Base-by-base conservation (phyloP, 2,329 filamentous ascomycete genomes). In the Lasiodiplodia sp. region DNA sequence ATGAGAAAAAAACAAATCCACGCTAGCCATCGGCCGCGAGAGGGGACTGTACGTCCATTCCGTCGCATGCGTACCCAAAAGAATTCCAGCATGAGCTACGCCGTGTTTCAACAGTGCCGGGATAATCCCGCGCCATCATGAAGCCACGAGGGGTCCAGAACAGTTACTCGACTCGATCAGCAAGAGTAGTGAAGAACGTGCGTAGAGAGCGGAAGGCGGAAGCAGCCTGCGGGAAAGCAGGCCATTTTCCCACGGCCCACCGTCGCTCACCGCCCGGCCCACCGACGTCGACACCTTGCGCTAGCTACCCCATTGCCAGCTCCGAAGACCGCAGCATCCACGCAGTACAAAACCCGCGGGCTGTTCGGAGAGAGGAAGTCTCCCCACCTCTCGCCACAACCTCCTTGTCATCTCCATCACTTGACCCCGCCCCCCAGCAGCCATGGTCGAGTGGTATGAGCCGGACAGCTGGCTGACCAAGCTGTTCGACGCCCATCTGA, bases 401-500 rank as follows among this genome's bases (percentile, higher is more conserved):
- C 28, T 4, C 28, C 31, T 23, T 28, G 23, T 18, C 25, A 28
- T 31, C 28, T 63, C 44, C 44, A 62, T 47, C 38, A 37, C 44
- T n/a, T 21, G 37, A 34, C 44, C 28, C 6, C 14, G n/a, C n/a
- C 56, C 60, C 31, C 31, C 21, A 25, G 40, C 40, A 34, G 40
- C 60, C 34, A 68, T 68, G 67, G 67, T 58, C n/a, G 66, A 60
- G 37, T 68, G 67, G 67, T 56, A 68, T 31, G 67, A 68, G 25
- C 58, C 58, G n/a, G 67, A 68, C 67, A 68, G 67, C 67, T 85
- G 82, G 81, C 77, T 82, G 55, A 84, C 83, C 18, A 81, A 80
- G 73, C 79, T 81, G 44, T 81, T 85, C 69, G 81, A 81, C 63
- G 82, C 83, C 3, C 76, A 78, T 51, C 75, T 79, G 31, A 79